Evolutionary conservation across 805 yeast species (phyloP), one percentile per base, ranked within the genome.

Genomic region (Peterozyma xylosa): DNA sequence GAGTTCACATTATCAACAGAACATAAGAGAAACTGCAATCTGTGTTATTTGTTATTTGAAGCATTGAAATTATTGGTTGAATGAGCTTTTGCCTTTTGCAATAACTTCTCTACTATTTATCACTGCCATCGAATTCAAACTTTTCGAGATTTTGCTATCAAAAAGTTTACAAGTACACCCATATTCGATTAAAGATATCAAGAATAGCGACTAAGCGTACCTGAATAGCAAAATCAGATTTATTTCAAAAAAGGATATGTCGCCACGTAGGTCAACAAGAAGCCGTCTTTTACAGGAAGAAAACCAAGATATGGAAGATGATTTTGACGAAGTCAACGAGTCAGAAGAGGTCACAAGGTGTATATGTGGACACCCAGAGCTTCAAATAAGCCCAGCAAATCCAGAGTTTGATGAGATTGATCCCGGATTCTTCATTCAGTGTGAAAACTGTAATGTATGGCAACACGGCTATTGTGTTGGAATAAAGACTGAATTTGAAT

Each of bases 401-500:
- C 43, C 56, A 1, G 67, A 62, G 18, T 58, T 63, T 41, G 79
- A 75, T 46, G 63, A 63, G 39, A 53, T 62, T 9, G 71, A 66
- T 44, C 65, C 71, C 15, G 93, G 91, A 2, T 69, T 84, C 41
- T 85, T 76, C 57, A 85, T 85, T 51, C 93, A 85, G 56, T 85
- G 95, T 71, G 99, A 93, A 56, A 73, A 75, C 49, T 91, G 99
- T 66, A 80, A 86, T 15, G 96, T 84, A 7, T 91, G 99, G 99
- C 99, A 91, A 62, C 99, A 91, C 60, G 98, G 97, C 2, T 87
- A 72, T 64, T 91, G 99, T 68, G 96, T 91, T 33, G 95, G 96
- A 1, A 78, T 91, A 46, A 70, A 71, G 43, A 79, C 77, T 41
- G 87, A 81, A 48, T 78, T 76, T 11, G 82, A 77, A 41, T 86